phyloP scores from a whole-genome alignment of 2,329 filamentous ascomycete genomes.

The Cladosporium sp. region DNA sequence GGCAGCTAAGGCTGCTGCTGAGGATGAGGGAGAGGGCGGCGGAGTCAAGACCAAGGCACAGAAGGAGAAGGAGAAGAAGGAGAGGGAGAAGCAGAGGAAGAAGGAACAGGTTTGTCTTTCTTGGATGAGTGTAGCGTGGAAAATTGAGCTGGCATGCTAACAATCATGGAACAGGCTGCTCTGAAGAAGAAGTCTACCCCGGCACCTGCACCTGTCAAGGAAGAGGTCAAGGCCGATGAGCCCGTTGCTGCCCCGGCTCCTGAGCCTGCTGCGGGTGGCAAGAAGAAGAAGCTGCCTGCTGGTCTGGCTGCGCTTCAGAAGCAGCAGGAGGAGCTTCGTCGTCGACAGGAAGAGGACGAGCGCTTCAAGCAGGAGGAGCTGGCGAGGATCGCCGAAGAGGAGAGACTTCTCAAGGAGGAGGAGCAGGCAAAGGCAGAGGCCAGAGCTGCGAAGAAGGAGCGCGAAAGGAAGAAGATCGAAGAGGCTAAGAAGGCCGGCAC shows the following conservation, averaged over 20 bases:
- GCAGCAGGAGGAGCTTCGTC: conserved; percentile 73
- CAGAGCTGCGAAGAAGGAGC: conserved; percentile 74
- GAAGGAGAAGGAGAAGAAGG: conserved; percentile 97
- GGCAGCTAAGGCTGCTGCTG: conserved; percentile 38
- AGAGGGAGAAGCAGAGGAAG: conserved; percentile 96
- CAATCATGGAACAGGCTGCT: conserved; percentile 53
- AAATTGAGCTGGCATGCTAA: not conserved
- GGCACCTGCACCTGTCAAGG: conserved; percentile 28
- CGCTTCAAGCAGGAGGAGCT: conserved; percentile 58
- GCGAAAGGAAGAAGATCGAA: conserved; percentile 79
- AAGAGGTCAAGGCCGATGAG: conserved; percentile 37
- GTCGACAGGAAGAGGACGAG: conserved; percentile 60
- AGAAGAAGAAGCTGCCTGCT: conserved; percentile 85
- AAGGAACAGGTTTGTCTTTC: conserved; percentile 65
- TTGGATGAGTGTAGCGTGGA: not conserved
- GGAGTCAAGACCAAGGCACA: conserved; percentile 92
- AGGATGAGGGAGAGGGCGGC: conserved; percentile 53
- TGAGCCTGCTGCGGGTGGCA: conserved; percentile 48
- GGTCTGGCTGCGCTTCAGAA: conserved; percentile 70
- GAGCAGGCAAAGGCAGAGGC: conserved; percentile 65
- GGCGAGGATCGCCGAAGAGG: conserved; percentile 60
- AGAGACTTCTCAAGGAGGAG: conserved; percentile 62
- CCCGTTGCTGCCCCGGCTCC: conserved; percentile 43
- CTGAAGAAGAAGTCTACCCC: conserved; percentile 70
- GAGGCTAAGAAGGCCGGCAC: conserved; percentile 85